phyloP scores from a whole-genome alignment of 2,329 filamentous ascomycete species.

The Bipolaris victoriae region DNA sequence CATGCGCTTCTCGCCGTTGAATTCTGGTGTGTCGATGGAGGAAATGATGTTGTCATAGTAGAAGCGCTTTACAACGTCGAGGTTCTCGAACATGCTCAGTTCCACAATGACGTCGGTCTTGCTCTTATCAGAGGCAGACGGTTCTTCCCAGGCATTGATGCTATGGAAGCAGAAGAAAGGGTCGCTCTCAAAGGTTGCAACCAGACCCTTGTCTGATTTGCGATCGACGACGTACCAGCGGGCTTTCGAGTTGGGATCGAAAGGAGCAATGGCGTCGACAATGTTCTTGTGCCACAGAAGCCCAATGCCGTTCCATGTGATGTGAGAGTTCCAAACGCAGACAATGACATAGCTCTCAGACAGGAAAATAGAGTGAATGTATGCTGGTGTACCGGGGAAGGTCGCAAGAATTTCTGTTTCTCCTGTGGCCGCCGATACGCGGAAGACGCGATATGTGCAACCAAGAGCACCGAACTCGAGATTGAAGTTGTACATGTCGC shows the following conservation, averaged over 20 bases:
- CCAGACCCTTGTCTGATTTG: conserved; percentile 64
- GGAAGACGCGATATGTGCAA: conserved; percentile 72
- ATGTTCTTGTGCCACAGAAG: conserved; percentile 71
- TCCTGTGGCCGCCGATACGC: conserved; percentile 66
- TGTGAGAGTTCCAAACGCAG: conserved; percentile 72
- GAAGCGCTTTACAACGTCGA: conserved; percentile 69
- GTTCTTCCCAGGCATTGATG: conserved; percentile 76
- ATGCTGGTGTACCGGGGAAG: conserved; percentile 66
- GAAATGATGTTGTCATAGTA: conserved; percentile 62
- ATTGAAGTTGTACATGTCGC: conserved; percentile 83
- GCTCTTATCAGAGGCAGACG: conserved; percentile 36
- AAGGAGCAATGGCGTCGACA: conserved; percentile 69
- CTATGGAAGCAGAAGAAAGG: conserved; percentile 81
- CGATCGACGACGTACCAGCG: conserved; percentile 80
- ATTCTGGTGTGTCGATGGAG: conserved; percentile 20
- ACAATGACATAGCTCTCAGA: conserved; percentile 73
- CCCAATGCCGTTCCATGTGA: conserved; percentile 62
- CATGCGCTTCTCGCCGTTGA: conserved; percentile 32
- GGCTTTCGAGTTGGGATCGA: conserved; percentile 62
- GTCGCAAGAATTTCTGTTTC: conserved; percentile 74
- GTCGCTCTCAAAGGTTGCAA: conserved; percentile 70
- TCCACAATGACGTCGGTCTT: conserved; percentile 70
- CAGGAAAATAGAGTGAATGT: conserved; percentile 84
- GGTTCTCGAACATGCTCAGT: conserved; percentile 66
- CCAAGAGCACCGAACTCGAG: conserved; percentile 66